Percentiles rank a stretch among this genome's conserved stretches.
Evolutionary conservation across 108 stramenopile genomes (phyloP).

Genomic region (Conticribra guillardii): DNA sequence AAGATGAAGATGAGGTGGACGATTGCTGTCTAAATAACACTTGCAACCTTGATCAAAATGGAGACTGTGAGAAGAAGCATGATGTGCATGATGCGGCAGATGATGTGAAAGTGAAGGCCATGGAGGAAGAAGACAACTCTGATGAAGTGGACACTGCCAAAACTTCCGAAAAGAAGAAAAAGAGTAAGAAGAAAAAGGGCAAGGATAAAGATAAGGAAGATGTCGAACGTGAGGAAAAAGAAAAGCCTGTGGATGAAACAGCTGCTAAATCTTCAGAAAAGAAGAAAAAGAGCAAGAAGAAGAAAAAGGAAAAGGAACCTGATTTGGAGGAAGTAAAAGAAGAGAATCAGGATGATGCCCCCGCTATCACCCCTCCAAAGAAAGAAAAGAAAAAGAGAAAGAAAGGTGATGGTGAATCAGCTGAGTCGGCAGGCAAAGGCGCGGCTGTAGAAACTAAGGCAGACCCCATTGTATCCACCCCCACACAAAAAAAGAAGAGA

Average conservation of each 20-base stretch:
- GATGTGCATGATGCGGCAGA: constrained; percentile 12
- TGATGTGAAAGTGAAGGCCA: constrained; percentile 12
- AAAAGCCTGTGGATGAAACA: background rate
- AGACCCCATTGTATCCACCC: background rate
- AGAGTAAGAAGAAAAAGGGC: constrained; percentile 22
- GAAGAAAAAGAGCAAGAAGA: constrained; percentile 13
- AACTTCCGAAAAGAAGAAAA: constrained; percentile 31
- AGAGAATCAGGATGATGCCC: background rate
- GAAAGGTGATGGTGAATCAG: background rate
- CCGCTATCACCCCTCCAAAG: background rate
- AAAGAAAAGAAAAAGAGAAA: background rate
- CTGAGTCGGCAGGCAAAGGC: background rate
- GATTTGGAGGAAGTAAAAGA: background rate
- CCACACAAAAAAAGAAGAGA: constrained; percentile 45
- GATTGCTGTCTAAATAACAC: constrained; percentile 2
- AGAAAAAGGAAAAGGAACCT: constrained; percentile 3
- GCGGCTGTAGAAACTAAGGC: too few species aligned
- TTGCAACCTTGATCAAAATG: constrained; percentile 16
- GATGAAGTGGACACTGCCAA: constrained; percentile 43
- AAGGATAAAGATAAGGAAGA: constrained; percentile 32
- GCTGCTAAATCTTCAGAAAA: background rate
- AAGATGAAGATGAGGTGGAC: constrained; percentile 48
- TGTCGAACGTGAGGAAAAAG: constrained; percentile 2
- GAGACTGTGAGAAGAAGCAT: too few species aligned
- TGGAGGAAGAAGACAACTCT: constrained; percentile 10